phyloP scores from a whole-genome alignment of 371 early-diverging fungal genomes.

The Circinella minor region DNA sequence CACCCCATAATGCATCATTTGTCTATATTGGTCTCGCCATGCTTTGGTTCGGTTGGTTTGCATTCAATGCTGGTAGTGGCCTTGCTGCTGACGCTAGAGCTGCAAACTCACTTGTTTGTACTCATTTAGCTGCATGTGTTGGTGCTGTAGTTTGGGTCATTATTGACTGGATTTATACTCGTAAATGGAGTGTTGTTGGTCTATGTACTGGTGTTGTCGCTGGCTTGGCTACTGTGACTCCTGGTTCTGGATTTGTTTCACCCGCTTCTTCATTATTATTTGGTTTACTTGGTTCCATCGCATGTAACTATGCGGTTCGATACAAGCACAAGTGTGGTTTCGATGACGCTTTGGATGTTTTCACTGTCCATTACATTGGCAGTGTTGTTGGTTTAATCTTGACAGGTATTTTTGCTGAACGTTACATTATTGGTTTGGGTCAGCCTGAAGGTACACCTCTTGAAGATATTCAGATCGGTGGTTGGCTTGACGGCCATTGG shows the following conservation, averaged over 20 bases:
- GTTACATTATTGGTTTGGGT: slow-evolving; percentile 60
- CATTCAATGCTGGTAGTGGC: slow-evolving; percentile 57
- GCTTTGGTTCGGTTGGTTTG: slow-evolving; percentile 72
- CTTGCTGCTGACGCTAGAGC: slow-evolving; percentile 75
- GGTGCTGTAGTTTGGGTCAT: slow-evolving; percentile 77
- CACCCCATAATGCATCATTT: slow-evolving; percentile 81
- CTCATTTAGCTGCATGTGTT: slow-evolving; percentile 73
- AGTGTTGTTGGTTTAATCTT: slow-evolving; percentile 72
- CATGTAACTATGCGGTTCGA: slow-evolving; percentile 67
- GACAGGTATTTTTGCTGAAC: slow-evolving; percentile 76
- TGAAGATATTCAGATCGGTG: slow-evolving; percentile 53
- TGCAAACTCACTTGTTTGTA: slow-evolving; percentile 73
- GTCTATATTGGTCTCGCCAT: slow-evolving; percentile 81
- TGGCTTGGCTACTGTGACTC: slow-evolving; percentile 86
- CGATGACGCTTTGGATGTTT: slow-evolving; percentile 80
- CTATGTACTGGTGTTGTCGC: slow-evolving; percentile 86
- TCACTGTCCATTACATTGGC: slow-evolving; percentile 76
- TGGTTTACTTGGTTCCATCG: slow-evolving; percentile 65
- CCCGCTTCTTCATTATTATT: slow-evolving; percentile 74
- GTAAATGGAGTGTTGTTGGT: slow-evolving; percentile 77
- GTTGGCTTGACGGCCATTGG: slow-evolving; percentile 74
- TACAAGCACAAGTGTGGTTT: slow-evolving; percentile 69
- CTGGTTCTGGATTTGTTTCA: slow-evolving; percentile 75
- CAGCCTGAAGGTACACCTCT: slow-evolving; percentile 62
- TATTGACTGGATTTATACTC: slow-evolving; percentile 65